phyloP scores from a whole-genome alignment of 2,329 filamentous ascomycete genomes.

The Monosporascus sp. region DNA sequence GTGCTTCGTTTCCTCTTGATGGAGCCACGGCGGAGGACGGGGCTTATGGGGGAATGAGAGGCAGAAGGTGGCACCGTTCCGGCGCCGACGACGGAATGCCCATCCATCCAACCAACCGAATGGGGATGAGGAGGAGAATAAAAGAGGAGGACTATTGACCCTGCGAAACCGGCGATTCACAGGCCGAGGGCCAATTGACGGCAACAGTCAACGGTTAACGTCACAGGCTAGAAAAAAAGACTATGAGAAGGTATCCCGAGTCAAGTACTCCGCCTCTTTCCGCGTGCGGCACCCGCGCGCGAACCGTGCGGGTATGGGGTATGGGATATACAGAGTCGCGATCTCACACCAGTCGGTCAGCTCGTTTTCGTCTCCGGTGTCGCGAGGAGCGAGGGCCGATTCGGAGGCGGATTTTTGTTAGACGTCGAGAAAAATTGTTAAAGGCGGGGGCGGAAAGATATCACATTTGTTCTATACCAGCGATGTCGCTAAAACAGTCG shows the following conservation, averaged over 20 bases:
- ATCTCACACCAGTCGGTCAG: not conserved
- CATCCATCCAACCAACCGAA: conserved; percentile 39
- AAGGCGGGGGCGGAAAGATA: not conserved
- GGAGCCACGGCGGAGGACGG: conserved; percentile 41
- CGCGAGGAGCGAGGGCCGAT: not conserved
- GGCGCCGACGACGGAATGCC: conserved; percentile 37
- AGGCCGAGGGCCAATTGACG: conserved; percentile 2
- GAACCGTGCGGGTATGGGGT: not conserved
- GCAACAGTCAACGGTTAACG: not conserved
- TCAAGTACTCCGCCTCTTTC: not conserved
- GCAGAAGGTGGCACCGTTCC: conserved; percentile 37
- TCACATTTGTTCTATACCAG: not conserved
- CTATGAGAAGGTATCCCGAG: not conserved
- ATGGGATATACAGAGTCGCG: not conserved
- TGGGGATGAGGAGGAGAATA: not conserved
- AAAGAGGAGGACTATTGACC: conserved; percentile 12
- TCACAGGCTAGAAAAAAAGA: not conserved
- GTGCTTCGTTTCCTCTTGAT: conserved; percentile 58
- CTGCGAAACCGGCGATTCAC: conserved; percentile 15
- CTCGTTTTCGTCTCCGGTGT: not conserved
- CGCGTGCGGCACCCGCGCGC: not conserved
- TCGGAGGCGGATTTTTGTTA: not conserved
- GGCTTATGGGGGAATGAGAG: conserved; percentile 32
- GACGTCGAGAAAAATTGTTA: not conserved
- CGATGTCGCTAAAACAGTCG: not conserved